Conservation (phyloP, 2,329 filamentous ascomycete species). For the Conoideocrella luteorostrata region DNA sequence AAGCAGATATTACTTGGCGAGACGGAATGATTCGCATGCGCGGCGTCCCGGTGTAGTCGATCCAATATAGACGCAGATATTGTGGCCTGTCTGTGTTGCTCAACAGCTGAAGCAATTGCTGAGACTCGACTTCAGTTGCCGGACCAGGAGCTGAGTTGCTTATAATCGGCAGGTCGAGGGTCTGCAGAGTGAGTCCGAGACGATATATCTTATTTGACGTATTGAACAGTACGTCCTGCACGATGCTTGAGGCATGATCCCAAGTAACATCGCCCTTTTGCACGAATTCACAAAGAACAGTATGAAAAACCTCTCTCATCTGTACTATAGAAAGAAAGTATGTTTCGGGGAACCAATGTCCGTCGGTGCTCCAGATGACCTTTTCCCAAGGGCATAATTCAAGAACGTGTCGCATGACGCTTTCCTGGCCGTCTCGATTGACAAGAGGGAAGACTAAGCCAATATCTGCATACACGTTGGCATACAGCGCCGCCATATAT, state of each 20-base stretch:
- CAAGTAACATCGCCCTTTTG: conserved; percentile 54
- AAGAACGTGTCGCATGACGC: conserved; percentile 62
- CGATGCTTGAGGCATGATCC: conserved; percentile 56
- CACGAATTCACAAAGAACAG: conserved; percentile 62
- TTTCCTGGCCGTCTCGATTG: conserved; percentile 68
- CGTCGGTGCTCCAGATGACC: conserved; percentile 74
- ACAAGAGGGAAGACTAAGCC: conserved; percentile 77
- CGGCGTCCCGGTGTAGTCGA: conserved; percentile 67
- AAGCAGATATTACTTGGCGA: conserved; percentile 42
- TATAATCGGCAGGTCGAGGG: too few relatives aligned
- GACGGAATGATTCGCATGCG: conserved; percentile 64
- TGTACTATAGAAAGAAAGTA: conserved; percentile 68
- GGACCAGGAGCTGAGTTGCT: too few relatives aligned
- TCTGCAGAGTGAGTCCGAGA: conserved; percentile 29
- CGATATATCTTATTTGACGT: conserved; percentile 73
- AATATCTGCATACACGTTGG: conserved; percentile 76
- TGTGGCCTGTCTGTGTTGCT: background rate
- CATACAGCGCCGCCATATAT: conserved; percentile 70
- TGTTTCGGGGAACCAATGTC: conserved; percentile 72
- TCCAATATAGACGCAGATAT: conserved; percentile 69
- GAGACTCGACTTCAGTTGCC: too few relatives aligned
- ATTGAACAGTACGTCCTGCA: conserved; percentile 64
- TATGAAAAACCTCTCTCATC: conserved; percentile 63
- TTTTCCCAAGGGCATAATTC: conserved; percentile 71
- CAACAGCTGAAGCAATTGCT: background rate